phyloP scores from a whole-genome alignment of 2,329 filamentous ascomycete species.

The Westerdykella sp. region DNA sequence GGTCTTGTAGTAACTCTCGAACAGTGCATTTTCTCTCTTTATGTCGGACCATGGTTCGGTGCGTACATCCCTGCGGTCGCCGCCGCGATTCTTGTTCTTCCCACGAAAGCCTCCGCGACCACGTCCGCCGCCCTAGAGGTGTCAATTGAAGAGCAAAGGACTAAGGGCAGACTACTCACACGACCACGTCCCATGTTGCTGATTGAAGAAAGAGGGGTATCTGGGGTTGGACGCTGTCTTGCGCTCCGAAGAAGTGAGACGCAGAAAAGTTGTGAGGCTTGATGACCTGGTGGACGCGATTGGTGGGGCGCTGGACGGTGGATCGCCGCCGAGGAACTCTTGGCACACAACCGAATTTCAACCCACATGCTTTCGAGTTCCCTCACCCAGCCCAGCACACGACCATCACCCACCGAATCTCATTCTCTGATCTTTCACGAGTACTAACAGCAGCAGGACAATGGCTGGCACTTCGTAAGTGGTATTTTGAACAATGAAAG shows the following conservation, averaged over 20 bases:
- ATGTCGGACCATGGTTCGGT: slow-evolving; percentile 49
- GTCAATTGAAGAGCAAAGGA: background rate
- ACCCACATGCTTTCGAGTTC: background rate
- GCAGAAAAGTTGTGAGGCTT: too few species aligned
- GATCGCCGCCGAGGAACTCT: slow-evolving; percentile 7
- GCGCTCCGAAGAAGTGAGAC: background rate
- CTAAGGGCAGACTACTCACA: background rate
- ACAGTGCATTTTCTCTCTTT: slow-evolving; percentile 72
- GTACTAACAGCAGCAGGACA: slow-evolving; percentile 28
- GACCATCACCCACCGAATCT: background rate
- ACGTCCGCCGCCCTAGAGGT: slow-evolving; percentile 20
- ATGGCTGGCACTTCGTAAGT: slow-evolving; percentile 35
- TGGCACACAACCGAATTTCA: slow-evolving; percentile 27
- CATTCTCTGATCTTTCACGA: slow-evolving; percentile 5
- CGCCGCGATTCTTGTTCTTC: slow-evolving; percentile 24
- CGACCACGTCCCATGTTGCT: background rate
- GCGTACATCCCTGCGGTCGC: slow-evolving; percentile 20
- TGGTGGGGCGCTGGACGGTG: background rate
- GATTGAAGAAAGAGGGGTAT: background rate
- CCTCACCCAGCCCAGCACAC: background rate
- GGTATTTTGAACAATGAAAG: background rate
- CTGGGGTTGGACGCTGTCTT: too few species aligned
- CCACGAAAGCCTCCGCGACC: slow-evolving; percentile 23
- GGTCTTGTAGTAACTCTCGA: slow-evolving; percentile 78
- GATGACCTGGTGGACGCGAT: too few species aligned